Evolutionary conservation across 73 alveolate genomes (phyloP), one percentile per base, ranked within the genome.

Genomic region (Durusdinium trenchii): DNA sequence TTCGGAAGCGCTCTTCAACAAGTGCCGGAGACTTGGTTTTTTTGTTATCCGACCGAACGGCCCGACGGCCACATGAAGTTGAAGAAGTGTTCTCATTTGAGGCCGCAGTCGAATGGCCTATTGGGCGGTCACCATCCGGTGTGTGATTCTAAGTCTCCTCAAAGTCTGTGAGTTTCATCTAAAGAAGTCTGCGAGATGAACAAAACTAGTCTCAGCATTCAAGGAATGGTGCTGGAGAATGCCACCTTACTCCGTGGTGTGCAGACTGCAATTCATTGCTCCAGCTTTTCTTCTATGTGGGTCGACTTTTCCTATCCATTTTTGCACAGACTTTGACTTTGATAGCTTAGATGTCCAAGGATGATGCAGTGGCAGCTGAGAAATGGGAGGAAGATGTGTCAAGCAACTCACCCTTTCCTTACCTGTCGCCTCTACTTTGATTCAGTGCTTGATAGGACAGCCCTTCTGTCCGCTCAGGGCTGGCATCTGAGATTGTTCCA

Each of bases 151-250:
- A 20, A 79, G 87, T 36, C 89, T 38, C 51, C 35, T n/a, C n/a
- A n/a, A n/a, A n/a, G n/a, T n/a, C n/a, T n/a, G n/a, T n/a, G n/a
- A n/a, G 35, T 5, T 75, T 16, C 52, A 38, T 38, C n/a, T 7
- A 9, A 35, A 46, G 81, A 43, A 30, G 81, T 18, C 81, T 57
- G 69, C 69, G 47, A n/a, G 46, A 69, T 16, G n/a, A 69, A 69
- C 10, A 23, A 28, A 46, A 67, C 28, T 32, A 69, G 48, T 35
- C 30, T n/a, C 46, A 28, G 82, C 69, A 32, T 69, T 28, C 46
- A 69, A 84, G 94, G 94, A 84, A 26, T 84, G 94, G 94, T 84
- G 94, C 64, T 84, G 94, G 94, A 6, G 94, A 84, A 84, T 84
- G 94, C 94, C 94, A 36, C 94, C 94, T 28, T 36, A 84, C 42